A percentile compares a stretch with the other conserved stretches of the same genome.
phyloP scores from a whole-genome alignment of 2,329 filamentous ascomycete species.

The Colletotrichum destructivum region DNA sequence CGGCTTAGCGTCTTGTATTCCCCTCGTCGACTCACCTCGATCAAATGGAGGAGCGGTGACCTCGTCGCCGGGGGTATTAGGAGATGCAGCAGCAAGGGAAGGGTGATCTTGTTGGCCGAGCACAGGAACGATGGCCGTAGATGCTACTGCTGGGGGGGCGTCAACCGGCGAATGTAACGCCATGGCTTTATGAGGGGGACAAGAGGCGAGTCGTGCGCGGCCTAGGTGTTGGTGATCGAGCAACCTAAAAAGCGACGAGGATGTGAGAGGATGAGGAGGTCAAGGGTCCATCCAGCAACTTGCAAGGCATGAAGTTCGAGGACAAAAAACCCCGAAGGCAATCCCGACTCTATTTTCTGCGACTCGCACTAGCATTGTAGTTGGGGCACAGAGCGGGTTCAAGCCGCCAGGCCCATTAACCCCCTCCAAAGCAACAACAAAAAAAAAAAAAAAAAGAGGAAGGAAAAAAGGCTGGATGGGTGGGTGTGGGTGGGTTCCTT shows the following conservation, averaged over 20 bases:
- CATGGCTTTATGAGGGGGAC: slow-evolving; percentile 18
- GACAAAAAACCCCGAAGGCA: slow-evolving; percentile 16
- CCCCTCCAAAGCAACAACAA: background rate
- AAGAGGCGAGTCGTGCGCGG: background rate
- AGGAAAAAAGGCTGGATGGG: too few species aligned
- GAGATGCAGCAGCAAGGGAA: slow-evolving; percentile 2
- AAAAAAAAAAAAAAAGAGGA: too few species aligned
- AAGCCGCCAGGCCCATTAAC: slow-evolving; percentile 7
- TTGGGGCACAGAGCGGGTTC: slow-evolving; percentile 8
- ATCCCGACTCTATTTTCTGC: slow-evolving; percentile 28
- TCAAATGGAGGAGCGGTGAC: slow-evolving; percentile 27
- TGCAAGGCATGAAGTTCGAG: slow-evolving; percentile 15
- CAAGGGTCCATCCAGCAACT: slow-evolving; percentile 16
- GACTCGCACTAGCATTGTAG: background rate
- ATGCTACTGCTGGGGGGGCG: slow-evolving; percentile 1
- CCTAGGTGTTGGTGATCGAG: background rate
- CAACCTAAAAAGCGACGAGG: background rate
- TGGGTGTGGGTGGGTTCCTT: slow-evolving; percentile 6
- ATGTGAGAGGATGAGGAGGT: slow-evolving; percentile 1
- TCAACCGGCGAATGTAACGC: slow-evolving; percentile 18
- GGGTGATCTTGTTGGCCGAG: slow-evolving; percentile 28
- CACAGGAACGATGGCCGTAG: slow-evolving; percentile 8
- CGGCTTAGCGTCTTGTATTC: slow-evolving; percentile 13
- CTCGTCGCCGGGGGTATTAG: slow-evolving; percentile 8
- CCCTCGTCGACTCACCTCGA: slow-evolving; percentile 34